Evolutionary conservation across 257 asterid species (phyloP), one percentile per base, ranked within the genome.

Genomic region (Cynanchum wilfordii): DNA sequence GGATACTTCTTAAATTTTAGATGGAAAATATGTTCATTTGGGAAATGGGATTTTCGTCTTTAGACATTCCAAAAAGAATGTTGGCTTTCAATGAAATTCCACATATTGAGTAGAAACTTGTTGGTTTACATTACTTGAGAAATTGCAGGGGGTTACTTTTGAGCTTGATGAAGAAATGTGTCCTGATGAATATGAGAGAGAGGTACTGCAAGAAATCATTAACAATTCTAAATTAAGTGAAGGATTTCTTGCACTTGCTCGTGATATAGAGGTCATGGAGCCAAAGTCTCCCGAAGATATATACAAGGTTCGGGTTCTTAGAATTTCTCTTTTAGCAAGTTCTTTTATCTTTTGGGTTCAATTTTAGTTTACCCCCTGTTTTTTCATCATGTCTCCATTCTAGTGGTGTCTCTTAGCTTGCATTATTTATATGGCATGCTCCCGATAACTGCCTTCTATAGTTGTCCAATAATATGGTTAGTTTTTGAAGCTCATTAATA

Each of bases 231-330:
- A 91, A 84, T 76, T 91, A 83, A 94, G 78, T 80, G 98, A 94
- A 80, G 98, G 99, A 54, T 94, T 83, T 82, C 97, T 94, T 74
- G 85, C 97, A 33, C 97, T 94, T 83, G 99, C 98, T 73, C 98
- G 98, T 44, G 99, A 94, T 81, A 87, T 94, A 59, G 99, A 91
- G 82, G 99, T 94, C 70, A 94, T 89, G 97, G 98, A 94, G 83
- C 89, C 99, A 64, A 94, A 91, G 83, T 87, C 97, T 74, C 99
- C 98, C 2, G 99, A 91, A 49, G 99, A 94, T 76, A 92, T 94
- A 58, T 91, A 94, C 86, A 94, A 94, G 96, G 98, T 92, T 63
- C 68, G 55, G 22, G 73, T 77, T 44, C 62, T 22, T 56, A 56
- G 16, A n/a, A 56, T 56, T 22, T 56, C 62, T 8, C 15, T 22